phyloP scores from a whole-genome alignment of 352 stramenopile species.

The Thraustochytrium striatum region DNA sequence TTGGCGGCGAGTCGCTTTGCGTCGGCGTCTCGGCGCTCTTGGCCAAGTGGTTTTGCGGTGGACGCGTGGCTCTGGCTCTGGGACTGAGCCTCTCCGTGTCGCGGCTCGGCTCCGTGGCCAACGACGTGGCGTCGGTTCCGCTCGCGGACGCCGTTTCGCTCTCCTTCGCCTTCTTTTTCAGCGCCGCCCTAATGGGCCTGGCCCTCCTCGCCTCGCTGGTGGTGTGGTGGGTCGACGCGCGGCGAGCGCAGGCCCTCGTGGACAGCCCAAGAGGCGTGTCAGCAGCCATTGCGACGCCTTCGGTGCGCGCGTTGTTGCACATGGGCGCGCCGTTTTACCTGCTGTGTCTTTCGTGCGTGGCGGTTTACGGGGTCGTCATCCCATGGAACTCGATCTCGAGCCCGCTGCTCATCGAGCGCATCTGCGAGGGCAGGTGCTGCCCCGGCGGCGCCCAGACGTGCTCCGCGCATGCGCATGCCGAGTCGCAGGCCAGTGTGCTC shows the following conservation, averaged over 20 bases:
- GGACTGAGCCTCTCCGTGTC: slow-evolving; percentile 84
- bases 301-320: slow-evolving; percentile 43
- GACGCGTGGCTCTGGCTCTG: slow-evolving; percentile 80
- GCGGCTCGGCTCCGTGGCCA: slow-evolving; percentile 81
- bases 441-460: slow-evolving; percentile 60
- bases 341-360: slow-evolving; percentile 76
- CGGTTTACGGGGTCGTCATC: slow-evolving; percentile 85
- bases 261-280: no score
- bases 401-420: slow-evolving; percentile 80
- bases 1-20: slow-evolving; percentile 81
- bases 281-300: no score
- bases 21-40: slow-evolving; percentile 82
- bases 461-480: slow-evolving; percentile 61
- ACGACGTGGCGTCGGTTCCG: slow-evolving; percentile 77
- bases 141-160: slow-evolving; percentile 68
- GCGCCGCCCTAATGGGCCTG: slow-evolving; percentile 69
- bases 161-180: slow-evolving; percentile 73
- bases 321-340: slow-evolving; percentile 72
- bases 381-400: slow-evolving; percentile 88
- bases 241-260: neutral
- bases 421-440: slow-evolving; percentile 56
- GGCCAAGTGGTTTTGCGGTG: slow-evolving; percentile 85
- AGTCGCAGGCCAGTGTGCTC: slow-evolving; percentile 66
- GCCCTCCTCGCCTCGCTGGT: slow-evolving; percentile 68
- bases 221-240: slow-evolving; percentile 72